Percentiles rank a stretch among this genome's conserved stretches.
These are phyloP conservation scores for Neonectria coccinea DNA, from an alignment of 2,329 filamentous ascomycete genomes.

Conservation along the genomic window DNA sequence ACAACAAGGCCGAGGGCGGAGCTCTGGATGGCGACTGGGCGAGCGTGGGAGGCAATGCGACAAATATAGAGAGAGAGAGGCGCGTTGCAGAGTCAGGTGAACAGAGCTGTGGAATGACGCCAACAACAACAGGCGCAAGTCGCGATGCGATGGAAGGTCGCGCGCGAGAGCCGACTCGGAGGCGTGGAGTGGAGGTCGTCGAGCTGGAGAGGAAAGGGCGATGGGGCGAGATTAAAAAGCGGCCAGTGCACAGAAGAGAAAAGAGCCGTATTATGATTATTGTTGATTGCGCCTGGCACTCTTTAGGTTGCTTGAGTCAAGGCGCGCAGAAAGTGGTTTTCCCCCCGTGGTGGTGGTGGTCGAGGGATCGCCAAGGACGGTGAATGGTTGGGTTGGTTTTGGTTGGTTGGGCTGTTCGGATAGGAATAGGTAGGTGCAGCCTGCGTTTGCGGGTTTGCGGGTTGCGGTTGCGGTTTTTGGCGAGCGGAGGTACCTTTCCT, in stretches of 20 bases:
- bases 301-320: constrained; percentile 24
- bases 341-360: constrained; percentile 12
- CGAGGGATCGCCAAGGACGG: constrained; percentile 18
- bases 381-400: constrained; percentile 32
- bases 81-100: constrained; percentile 16
- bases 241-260: constrained; percentile 3
- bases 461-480: constrained; percentile 28
- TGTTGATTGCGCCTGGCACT: background rate
- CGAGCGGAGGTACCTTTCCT: constrained; percentile 37
- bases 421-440: constrained; percentile 22
- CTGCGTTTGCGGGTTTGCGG: constrained; percentile 23
- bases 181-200: constrained; percentile 19
- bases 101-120: constrained; percentile 11
- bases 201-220: constrained; percentile 9
- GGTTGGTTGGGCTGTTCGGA: constrained; percentile 29
- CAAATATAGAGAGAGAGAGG: constrained; percentile 27
- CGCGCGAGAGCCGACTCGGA: constrained; percentile 8
- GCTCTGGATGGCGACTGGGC: constrained; percentile 27
- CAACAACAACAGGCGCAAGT: constrained; percentile 17
- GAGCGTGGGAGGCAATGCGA: constrained; percentile 28
- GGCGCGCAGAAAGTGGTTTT: constrained; percentile 35
- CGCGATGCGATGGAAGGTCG: constrained; percentile 23
- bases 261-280: constrained; percentile 21
- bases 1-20: constrained; percentile 31
- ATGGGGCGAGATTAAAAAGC: constrained; percentile 11